A percentile compares a stretch with the other conserved stretches of the same genome.
These are phyloP conservation scores for Penicillium waksmanii DNA, from an alignment of 495 filamentous ascomycete species.

Conservation along the genomic window DNA sequence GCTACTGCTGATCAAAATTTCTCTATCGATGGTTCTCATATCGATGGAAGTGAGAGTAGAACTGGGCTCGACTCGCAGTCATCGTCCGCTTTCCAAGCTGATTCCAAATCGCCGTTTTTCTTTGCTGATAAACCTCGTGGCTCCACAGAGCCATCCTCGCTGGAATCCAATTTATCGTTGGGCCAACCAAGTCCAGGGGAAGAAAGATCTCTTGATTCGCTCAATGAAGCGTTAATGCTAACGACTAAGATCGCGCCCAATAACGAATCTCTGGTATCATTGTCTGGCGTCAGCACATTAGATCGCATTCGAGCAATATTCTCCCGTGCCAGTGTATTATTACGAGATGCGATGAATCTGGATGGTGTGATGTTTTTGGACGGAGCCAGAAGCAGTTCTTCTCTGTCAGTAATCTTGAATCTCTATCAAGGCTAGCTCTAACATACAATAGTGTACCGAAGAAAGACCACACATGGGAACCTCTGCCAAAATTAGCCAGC, in stretches of 20 bases:
- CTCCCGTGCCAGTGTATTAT: slow-evolving; percentile 39
- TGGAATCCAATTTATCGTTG: slow-evolving; percentile 18
- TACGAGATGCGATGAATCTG: slow-evolving; percentile 45
- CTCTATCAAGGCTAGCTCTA: neutral
- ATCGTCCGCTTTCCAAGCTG: slow-evolving; percentile 11
- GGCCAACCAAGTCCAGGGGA: slow-evolving; percentile 14
- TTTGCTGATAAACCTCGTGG: slow-evolving; percentile 5
- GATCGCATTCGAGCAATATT: slow-evolving; percentile 35
- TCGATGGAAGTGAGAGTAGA: neutral
- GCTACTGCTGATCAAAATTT: neutral
- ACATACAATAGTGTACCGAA: slow-evolving; percentile 15
- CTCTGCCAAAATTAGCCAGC: slow-evolving; percentile 23
- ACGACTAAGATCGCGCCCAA: slow-evolving; percentile 1
- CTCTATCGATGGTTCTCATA: neutral
- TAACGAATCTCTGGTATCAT: slow-evolving; percentile 9
- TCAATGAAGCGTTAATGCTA: slow-evolving; percentile 13
- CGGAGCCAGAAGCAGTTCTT: slow-evolving; percentile 32
- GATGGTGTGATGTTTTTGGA: slow-evolving; percentile 49
- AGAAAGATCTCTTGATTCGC: slow-evolving; percentile 12
- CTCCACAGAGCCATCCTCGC: slow-evolving; percentile 19
- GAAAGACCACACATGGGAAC: slow-evolving; percentile 28
- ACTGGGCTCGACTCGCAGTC: neutral
- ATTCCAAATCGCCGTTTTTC: slow-evolving; percentile 8
- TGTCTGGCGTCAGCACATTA: slow-evolving; percentile 8
- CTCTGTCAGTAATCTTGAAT: slow-evolving; percentile 21